Evolutionary conservation across 2,329 filamentous ascomycete species (phyloP), one percentile per base, ranked within the genome.

Genomic region (Mycocentrospora acerina): DNA sequence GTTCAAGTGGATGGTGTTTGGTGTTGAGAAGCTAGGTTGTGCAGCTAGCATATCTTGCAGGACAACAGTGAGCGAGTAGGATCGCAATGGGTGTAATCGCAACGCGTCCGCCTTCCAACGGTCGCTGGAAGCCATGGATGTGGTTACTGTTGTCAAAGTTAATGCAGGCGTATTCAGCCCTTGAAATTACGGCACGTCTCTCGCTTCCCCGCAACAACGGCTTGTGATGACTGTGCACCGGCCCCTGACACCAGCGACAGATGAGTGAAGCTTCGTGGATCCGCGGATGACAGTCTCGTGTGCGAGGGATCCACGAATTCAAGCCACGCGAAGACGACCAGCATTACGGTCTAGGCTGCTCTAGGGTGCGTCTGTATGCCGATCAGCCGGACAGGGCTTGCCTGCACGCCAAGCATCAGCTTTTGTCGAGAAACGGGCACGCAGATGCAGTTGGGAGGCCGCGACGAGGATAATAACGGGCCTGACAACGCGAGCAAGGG

Each of bases 1-100:
- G 17, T 11, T 24, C 40, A 25, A 37, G 24, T 35, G 41, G 42
- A 37, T 39, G 38, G 37, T 44, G 39, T 32, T 26, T 55, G 48
- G 52, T 57, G 55, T 59, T 59, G 55, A 59, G 55, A 42, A 42
- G 43, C 55, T 59, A 57, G 41, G 37, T 24, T 32, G 35, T 30
- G 38, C 36, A 36, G 32, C 54, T 54, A 55, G 47, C 24, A 22
- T 40, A 44, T 44, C 37, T 37, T 42, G 51, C 49, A 54, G 41
- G 16, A 28, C 17, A 10, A 25, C 34, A 41, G 41, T 32, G 40
- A 42, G 44, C 19, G 19, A 22, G 9, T 22, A 9, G 19, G 19
- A 9, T 47, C 35, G 44, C 33, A 42, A 37, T 15, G 19, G 19
- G 19, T 22, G 19, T 22, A 22, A 22, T 22, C 19, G 9, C 19